Base-by-base conservation (phyloP, 345 rosid species). In the Rhodomyrtus tomentosa region DNA sequence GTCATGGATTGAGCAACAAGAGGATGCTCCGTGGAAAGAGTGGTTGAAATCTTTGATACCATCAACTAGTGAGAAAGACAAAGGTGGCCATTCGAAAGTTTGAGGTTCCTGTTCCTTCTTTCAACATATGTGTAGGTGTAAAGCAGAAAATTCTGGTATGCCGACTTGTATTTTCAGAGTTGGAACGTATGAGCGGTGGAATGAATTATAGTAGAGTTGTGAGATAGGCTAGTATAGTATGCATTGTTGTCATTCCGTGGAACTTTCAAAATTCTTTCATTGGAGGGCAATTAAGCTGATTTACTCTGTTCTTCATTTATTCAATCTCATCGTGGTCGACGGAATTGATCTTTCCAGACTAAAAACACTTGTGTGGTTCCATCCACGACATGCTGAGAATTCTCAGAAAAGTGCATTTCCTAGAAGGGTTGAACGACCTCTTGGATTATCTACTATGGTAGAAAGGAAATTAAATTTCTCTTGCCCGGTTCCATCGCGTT, bases 1-100 rank as follows among this genome's bases (percentile, higher is more conserved):
- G 85, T 93, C 98, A 25, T 95, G 97, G 98, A 80, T 95, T 21
- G 98, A 95, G 81, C 99, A 97, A 89, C 99, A 97, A 85, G 91
- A 97, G 73, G 98, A 94, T 86, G 98, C 99, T 21, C 91, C 98
- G 22, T 95, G 98, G 99, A 97, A 97, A 90, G 89, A 92, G 84
- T 93, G 97, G 95, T 92, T 96, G 52, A 25, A 48, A 24, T 50
- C 80, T 62, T 82, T 87, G 13, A 55, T 87, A 51, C 82, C 85
- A 54, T 85, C 68, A 24, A 56, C 86, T 72, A 86, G 87, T 36
- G 79, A 81, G 45, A 84, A 82, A 16, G 87, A 85, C 36, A 25
- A 80, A 52, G 89, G 82, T 7, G 83, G 85, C 82, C 55, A 15
- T 40, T 81, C 25, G 36, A 6, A 29, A 81, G 10, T 50, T 81